phyloP scores from a whole-genome alignment of 2,329 filamentous ascomycete genomes.

The Aspergillus tamarii region DNA sequence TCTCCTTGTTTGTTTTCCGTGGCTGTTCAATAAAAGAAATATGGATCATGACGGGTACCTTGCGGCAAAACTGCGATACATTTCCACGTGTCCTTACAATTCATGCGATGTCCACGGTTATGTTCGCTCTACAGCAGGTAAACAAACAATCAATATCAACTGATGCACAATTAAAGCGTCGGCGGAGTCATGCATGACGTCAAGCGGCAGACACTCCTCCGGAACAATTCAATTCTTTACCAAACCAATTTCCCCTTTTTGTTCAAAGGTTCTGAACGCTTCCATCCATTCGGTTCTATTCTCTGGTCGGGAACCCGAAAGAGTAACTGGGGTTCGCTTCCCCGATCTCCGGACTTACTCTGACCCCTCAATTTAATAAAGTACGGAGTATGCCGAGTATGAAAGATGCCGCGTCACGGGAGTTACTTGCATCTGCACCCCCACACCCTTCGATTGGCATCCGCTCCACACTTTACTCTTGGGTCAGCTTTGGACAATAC shows the following conservation, averaged over 20 bases:
- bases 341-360: background rate
- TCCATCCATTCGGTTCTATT: background rate
- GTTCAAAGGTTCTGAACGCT: background rate
- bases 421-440: background rate
- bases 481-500: background rate
- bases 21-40: background rate
- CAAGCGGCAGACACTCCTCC: constrained; percentile 4
- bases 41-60: background rate
- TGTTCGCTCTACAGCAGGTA: background rate
- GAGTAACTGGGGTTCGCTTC: background rate
- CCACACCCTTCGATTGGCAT: background rate
- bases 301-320: constrained; percentile 4
- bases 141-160: too few relatives aligned
- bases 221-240: background rate
- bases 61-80: too few relatives aligned
- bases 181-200: background rate
- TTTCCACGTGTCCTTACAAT: too few relatives aligned
- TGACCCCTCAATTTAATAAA: background rate
- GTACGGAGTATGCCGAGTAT: background rate
- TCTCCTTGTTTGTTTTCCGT: background rate
- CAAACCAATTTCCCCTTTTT: background rate
- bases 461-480: too few relatives aligned
- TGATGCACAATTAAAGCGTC: background rate
- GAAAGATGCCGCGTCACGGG: background rate
- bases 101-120: too few relatives aligned